A percentile compares a stretch with the other conserved stretches of the same genome.
These are phyloP conservation scores for Colletotrichum camelliae DNA, from an alignment of 2,329 filamentous ascomycete species.

Conservation along the genomic window DNA sequence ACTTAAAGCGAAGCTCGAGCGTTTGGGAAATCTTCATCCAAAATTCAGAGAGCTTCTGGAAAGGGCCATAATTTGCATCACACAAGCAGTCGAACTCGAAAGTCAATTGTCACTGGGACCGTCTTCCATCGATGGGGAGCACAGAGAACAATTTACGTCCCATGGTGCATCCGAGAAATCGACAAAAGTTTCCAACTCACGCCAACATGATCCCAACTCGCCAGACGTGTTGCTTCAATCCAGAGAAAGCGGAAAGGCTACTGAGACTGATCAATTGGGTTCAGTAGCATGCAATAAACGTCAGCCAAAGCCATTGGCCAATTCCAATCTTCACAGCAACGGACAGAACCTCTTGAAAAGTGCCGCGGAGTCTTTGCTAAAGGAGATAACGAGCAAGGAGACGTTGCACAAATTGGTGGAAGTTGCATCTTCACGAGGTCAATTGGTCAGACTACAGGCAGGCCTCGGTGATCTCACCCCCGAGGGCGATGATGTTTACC, in stretches of 20 bases:
- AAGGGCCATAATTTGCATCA: not conserved
- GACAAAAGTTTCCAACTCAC: not conserved
- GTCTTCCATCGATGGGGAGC: not conserved
- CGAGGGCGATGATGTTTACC: not conserved
- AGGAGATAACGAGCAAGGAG: not conserved
- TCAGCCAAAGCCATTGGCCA: not conserved
- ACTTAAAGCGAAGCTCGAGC: not conserved
- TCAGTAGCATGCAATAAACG: not conserved
- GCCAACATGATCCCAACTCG: not conserved
- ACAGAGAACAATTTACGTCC: not conserved
- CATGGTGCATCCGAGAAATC: not conserved
- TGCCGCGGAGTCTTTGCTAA: not conserved
- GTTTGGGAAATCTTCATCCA: not conserved
- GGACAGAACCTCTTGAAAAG: accelerated
- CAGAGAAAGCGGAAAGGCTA: not conserved
- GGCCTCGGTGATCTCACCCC: not conserved
- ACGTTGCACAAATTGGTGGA: not conserved
- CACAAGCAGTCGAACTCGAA: not conserved
- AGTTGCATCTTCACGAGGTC: not conserved
- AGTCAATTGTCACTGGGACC: not conserved
- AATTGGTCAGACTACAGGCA: not conserved
- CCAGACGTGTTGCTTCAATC: not conserved
- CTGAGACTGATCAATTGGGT: accelerated
- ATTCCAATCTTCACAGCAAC: not conserved
- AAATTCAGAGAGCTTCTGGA: not conserved